phyloP scores from a whole-genome alignment of 345 rosid species.

The Sisymbrium irio region DNA sequence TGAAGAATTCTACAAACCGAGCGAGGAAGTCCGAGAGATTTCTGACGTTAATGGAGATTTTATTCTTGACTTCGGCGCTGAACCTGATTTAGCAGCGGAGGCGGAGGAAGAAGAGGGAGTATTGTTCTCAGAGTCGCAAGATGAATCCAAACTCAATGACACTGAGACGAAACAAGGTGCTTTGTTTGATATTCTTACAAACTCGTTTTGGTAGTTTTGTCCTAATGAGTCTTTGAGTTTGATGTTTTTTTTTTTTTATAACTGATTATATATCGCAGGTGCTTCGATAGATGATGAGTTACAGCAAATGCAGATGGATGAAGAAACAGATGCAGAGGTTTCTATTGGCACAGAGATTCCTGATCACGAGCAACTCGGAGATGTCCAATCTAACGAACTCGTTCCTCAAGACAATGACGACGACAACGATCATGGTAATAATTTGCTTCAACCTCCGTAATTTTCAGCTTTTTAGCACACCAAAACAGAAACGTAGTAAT shows the following conservation, averaged over 20 bases:
- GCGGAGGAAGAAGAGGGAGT: slow-evolving; percentile 33
- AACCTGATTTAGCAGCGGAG: slow-evolving; percentile 27
- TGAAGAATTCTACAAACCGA: slow-evolving; percentile 46
- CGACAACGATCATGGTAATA: slow-evolving; percentile 24
- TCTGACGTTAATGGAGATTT: slow-evolving; percentile 57
- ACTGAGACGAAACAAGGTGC: slow-evolving; percentile 15
- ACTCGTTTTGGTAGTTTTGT: neutral
- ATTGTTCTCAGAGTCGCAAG: slow-evolving; percentile 13
- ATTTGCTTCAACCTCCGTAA: neutral
- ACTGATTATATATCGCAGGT: neutral
- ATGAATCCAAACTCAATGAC: neutral
- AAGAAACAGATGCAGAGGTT: slow-evolving; percentile 66
- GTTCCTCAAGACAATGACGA: slow-evolving; percentile 8
- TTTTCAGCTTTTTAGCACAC: neutral
- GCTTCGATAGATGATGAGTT: slow-evolving; percentile 38
- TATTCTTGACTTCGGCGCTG: slow-evolving; percentile 61
- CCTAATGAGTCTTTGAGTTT: neutral
- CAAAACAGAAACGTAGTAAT: slow-evolving; percentile 16
- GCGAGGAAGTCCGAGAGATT: slow-evolving; percentile 46
- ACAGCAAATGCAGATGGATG: slow-evolving; percentile 42
- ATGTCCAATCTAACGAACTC: slow-evolving; percentile 36
- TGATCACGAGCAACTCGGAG: slow-evolving; percentile 63
- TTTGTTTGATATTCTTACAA: neutral
- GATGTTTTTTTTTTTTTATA: slow-evolving; percentile 2
- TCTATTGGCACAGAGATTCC: slow-evolving; percentile 92